A percentile compares a stretch with the other conserved stretches of the same genome.
These are phyloP conservation scores for Eucalyptus viminalis DNA, from an alignment of 345 rosid species.

Conservation along the genomic window DNA sequence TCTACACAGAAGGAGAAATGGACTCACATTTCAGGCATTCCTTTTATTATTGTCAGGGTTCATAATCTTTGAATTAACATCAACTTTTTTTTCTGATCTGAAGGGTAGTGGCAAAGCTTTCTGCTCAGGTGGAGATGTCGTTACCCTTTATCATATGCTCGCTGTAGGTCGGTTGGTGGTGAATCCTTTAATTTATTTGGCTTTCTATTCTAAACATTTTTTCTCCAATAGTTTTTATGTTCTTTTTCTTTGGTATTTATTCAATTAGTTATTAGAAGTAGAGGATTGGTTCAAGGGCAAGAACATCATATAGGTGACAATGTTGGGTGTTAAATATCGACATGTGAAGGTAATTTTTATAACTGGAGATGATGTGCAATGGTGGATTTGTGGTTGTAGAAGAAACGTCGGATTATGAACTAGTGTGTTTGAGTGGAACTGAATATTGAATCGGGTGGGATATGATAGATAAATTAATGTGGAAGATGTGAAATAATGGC, in stretches of 20 bases:
- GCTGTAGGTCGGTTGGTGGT: constrained; percentile 38
- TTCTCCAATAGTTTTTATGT: background rate
- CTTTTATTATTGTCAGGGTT: background rate
- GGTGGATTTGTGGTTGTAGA: no score
- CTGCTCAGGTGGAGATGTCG: constrained; percentile 76
- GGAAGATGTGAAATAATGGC: background rate
- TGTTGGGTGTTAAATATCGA: no score
- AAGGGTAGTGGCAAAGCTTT: constrained; percentile 84
- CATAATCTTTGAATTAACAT: background rate
- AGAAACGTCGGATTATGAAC: no score
- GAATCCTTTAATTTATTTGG: background rate
- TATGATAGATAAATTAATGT: no score
- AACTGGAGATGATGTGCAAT: background rate
- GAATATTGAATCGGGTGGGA: background rate
- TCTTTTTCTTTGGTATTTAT: background rate
- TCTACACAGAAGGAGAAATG: background rate
- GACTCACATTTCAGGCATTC: background rate
- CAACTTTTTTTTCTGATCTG: constrained; percentile 7
- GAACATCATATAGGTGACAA: background rate
- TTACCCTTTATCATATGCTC: constrained; percentile 39
- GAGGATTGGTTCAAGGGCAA: background rate
- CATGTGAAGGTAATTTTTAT: no score
- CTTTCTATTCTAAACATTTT: background rate
- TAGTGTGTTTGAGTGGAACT: background rate
- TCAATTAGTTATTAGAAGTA: background rate